Evolutionary conservation across 768 basidiomycete species (phyloP), one percentile per base, ranked within the genome.

Genomic region (Leccinum imitatum): DNA sequence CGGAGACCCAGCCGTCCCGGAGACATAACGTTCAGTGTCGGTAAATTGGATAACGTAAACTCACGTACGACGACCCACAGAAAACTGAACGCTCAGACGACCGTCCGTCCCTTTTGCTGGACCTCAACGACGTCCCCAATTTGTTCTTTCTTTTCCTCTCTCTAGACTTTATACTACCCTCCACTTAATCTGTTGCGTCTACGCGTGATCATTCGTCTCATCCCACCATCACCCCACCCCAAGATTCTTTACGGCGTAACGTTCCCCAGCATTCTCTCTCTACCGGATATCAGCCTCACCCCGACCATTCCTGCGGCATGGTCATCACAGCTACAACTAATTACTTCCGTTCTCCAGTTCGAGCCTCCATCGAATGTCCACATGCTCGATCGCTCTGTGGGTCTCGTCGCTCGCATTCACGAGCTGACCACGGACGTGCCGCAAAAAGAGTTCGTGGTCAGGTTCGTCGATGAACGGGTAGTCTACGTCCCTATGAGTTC

Each of bases 371-470:
- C 71, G 0, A 75, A 75, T 17, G 71, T 86, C 9, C 86, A 87
- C 68, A 79, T 82, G 33, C 75, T 88, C 50, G 88, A 89, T 75
- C 80, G 80, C 63, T 78, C 85, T 21, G 82, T 81, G 6, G 85
- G 84, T 50, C 71, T 88, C 27, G 77, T 83, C 14, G 78, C 77
- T 52, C 75, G 87, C 37, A 71, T 87, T 31, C 76, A 80, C 48
- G 80, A 87, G 65, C 81, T 91, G n/a, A 75, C 77, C 8, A 86
- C 90, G 72, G 84, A 91, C 67, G 65, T 90, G 54, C 72, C 76
- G 10, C 69, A 69, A 25, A 70, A 73, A 39, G 77, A 78, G 48
- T 75, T 89, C 37, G 67, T 73, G 0, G 86, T 85, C 65, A 72
- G 69, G 51, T 89, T 89, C 65, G 73, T 85, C 37, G 88, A 89